Evolutionary conservation across 225 moss, liverwort and hornwort genomes (phyloP).

Genomic region (Pleurozium schreberi): DNA sequence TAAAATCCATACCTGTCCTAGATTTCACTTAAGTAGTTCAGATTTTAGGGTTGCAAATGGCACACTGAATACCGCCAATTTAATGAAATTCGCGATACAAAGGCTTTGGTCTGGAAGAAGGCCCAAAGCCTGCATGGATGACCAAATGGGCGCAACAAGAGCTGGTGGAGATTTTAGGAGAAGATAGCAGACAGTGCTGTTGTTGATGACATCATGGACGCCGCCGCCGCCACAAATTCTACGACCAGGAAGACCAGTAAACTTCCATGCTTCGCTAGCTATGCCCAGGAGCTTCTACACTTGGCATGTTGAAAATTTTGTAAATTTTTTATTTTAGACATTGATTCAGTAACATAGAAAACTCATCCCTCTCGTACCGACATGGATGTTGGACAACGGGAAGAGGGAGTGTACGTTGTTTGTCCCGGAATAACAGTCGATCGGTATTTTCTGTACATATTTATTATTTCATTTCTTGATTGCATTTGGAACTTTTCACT

Average conservation of each 20-base stretch:
- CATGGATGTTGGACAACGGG: neutral
- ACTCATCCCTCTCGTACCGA: neutral
- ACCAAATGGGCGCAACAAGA: constrained; percentile 84
- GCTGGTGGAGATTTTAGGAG: constrained; percentile 64
- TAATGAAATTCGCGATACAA: too few relatives aligned
- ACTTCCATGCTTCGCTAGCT: constrained; percentile 1
- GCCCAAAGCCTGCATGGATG: constrained; percentile 49
- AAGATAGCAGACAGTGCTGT: constrained; percentile 46
- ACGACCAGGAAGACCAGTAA: constrained; percentile 12
- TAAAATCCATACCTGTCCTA: too few relatives aligned
- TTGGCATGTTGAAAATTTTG: constrained; percentile 7
- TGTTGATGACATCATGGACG: constrained; percentile 41
- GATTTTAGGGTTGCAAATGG: too few relatives aligned
- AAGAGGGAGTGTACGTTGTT: neutral
- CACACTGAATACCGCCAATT: too few relatives aligned
- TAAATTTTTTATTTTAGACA: neutral
- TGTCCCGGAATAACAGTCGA: neutral
- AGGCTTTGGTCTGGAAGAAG: constrained; percentile 32
- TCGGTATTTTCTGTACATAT: neutral
- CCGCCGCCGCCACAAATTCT: constrained; percentile 7
- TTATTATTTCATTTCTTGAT: neutral
- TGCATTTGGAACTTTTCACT: neutral
- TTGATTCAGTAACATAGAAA: neutral
- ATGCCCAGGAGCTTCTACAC: constrained; percentile 33
- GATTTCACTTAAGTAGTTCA: too few relatives aligned